Base-by-base conservation (phyloP, 2,329 filamentous ascomycete species). In the Mycosphaerella sp. region DNA sequence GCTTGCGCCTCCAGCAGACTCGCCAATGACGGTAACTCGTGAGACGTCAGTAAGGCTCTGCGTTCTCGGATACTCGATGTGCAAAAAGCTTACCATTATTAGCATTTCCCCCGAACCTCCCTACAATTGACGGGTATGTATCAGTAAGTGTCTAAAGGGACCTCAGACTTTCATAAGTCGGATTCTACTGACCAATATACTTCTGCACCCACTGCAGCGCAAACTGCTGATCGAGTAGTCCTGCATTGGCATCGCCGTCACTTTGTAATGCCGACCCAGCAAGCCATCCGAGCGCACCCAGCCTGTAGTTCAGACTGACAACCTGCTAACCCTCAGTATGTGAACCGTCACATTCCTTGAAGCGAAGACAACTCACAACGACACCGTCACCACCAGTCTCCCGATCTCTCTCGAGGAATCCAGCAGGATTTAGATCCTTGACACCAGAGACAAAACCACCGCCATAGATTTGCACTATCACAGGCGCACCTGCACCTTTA, bases 121-220 rank as follows among this genome's bases (percentile, higher is more conserved):
- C 26, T 29, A 29, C 5, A 29, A 29, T 6, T 29, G 26, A 6
- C 26, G 26, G 26, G 26, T 6, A 1, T 29, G 26, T 29, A 29
- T 29, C 26, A 29, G 26, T 29, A 29, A 29, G 26, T 29, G 26
- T 29, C 26, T 29, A 4, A 6, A 29, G 26, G 26, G 1, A 29
- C 5, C 26, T 29, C 5, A 26, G 26, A 26, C 14, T 26, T 26
- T 26, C 26, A 26, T 2, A 29, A 29, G 26, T 29, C 26, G 26
- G 26, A 29, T 29, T 29, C 6, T 29, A 29, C 26, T 62, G 58
- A 12, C 8, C 73, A 66, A 58, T 75, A 68, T 64, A 47, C 26
- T 52, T 23, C 2, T 69, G 69, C 0, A 83, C 73, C 81, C 81
- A 84, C 60, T 81, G 69, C 6, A 84, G 67, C 26, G 78, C 79